These are phyloP conservation scores for Mrakiaceae sp. DNA, from an alignment of 1,284 basidiomycete genomes.

Conservation along the genomic window DNA sequence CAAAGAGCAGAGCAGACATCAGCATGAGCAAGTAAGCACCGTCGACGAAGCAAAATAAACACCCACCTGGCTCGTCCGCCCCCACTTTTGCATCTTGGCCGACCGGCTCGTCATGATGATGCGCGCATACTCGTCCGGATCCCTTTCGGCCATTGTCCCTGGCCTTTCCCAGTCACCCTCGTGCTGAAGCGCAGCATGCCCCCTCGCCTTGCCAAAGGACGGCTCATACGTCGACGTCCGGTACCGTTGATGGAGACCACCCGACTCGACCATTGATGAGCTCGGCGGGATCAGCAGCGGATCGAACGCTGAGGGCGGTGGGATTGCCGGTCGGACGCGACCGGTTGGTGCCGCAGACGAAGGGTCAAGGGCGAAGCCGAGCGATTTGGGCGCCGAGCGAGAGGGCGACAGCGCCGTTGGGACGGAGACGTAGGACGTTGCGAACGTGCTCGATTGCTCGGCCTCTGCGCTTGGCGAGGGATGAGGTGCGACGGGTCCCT, in stretches of 20 bases:
- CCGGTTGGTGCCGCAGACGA: slow-evolving; percentile 4
- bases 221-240: slow-evolving; percentile 29
- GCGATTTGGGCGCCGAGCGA: slow-evolving; percentile 23
- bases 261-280: slow-evolving; percentile 10
- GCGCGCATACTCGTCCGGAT: slow-evolving; percentile 42
- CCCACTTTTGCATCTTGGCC: slow-evolving; percentile 45
- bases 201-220: not conserved
- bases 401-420: slow-evolving; percentile 19
- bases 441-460: slow-evolving; percentile 14
- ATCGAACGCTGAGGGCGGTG: slow-evolving; percentile 19
- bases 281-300: slow-evolving; percentile 8
- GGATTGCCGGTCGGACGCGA: slow-evolving; percentile 23
- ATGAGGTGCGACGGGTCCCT: not conserved
- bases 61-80: slow-evolving; percentile 19
- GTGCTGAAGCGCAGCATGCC: slow-evolving; percentile 7
- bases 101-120: slow-evolving; percentile 44
- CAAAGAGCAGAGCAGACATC: too few relatives aligned
- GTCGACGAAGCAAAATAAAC: not conserved
- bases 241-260: slow-evolving; percentile 22
- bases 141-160: slow-evolving; percentile 16
- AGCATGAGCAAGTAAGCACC: too few relatives aligned
- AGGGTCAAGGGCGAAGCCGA: slow-evolving; percentile 12
- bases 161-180: slow-evolving; percentile 13
- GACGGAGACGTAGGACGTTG: slow-evolving; percentile 8
- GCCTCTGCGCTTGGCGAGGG: not conserved